These are phyloP conservation scores for Hyaloperonospora brassicae DNA, from an alignment of 352 stramenopile species.

Conservation along the genomic window DNA sequence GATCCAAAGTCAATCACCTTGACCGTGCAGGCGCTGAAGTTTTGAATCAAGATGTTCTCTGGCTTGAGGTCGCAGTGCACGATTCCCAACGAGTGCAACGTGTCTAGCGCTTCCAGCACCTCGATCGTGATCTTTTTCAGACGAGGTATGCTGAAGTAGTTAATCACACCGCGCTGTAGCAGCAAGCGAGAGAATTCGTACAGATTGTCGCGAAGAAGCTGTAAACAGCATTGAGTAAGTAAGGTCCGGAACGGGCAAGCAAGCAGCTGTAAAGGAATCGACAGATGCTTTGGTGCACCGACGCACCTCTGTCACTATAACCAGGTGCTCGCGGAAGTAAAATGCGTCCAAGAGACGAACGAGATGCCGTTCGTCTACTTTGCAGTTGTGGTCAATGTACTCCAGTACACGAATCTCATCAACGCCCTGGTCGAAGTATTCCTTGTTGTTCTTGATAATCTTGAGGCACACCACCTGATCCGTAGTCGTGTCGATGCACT, in stretches of 20 bases:
- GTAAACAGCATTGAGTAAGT: slow-evolving; percentile 14
- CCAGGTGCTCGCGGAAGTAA: slow-evolving; percentile 92
- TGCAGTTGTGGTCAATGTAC: slow-evolving; percentile 62
- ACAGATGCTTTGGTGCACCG: background rate
- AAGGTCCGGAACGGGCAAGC: slow-evolving; percentile 2
- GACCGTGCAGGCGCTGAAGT: slow-evolving; percentile 88
- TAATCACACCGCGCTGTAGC: slow-evolving; percentile 63
- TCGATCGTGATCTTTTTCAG: slow-evolving; percentile 93
- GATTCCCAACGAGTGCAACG: slow-evolving; percentile 86
- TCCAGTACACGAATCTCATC: slow-evolving; percentile 76
- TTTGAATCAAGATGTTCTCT: slow-evolving; percentile 93
- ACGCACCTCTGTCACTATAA: slow-evolving; percentile 93
- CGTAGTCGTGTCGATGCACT: slow-evolving; percentile 49
- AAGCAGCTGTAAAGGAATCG: background rate
- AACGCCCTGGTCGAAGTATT: slow-evolving; percentile 97
- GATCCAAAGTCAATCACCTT: slow-evolving; percentile 98
- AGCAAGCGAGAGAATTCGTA: slow-evolving; percentile 95
- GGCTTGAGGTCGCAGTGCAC: slow-evolving; percentile 99
- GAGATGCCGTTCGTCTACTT: slow-evolving; percentile 89
- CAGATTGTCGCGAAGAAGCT: slow-evolving; percentile 93
- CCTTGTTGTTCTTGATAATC: slow-evolving; percentile 99
- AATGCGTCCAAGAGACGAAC: slow-evolving; percentile 94
- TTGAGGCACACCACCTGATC: slow-evolving; percentile 92
- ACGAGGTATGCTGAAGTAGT: slow-evolving; percentile 92
- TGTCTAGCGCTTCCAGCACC: slow-evolving; percentile 87